Base-by-base conservation (phyloP, 768 basidiomycete species). In the Myochromella boudieri region DNA sequence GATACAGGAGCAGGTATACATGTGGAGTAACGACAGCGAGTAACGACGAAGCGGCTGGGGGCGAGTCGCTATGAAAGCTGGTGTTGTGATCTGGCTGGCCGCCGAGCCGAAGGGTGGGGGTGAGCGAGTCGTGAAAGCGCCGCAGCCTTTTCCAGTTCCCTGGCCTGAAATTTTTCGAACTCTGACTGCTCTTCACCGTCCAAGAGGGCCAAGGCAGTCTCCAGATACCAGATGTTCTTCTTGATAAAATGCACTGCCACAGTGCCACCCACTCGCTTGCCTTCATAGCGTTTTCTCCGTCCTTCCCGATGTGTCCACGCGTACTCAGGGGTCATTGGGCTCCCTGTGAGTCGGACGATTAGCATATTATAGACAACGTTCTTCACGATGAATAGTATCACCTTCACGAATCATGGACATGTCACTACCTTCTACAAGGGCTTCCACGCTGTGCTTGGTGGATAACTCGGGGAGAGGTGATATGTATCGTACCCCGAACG, bases 201-300 rank as follows among this genome's bases (percentile, higher is more conserved):
- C 22, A 97, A 72, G 20, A 99, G 71, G 14, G 92, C 93, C 9
- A 93, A 68, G 9, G 92, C 91, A 4, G 95, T 91, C 70, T 99
- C 95, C 55, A 94, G 66, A 68, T 89, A 97, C 95, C 95, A 99
- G 70, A 90, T 87, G 54, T 91, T 84, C 64, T 91, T 87, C 82
- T 97, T 99, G 75, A 99, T 87, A 63, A 91, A 97, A 69, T 99
- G 95, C 42, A 99, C 93, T 17, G 93, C 89, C 37, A 95, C 78
- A 2, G 95, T 99, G 4, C 95, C 97, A 3, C 95, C 95, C 7
- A 92, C 80, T 17, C 87, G 84, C 48, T 77, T 70, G 36, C 74
- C 75, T 53, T 82, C 76, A 59, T 90, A 90, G 37, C 80, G 81
- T 39, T 64, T 78, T 53, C 68, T 60, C 32, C 83, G 74, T 38